These are phyloP conservation scores for Suillus paluster DNA, from an alignment of 768 basidiomycete species.

Conservation along the genomic window DNA sequence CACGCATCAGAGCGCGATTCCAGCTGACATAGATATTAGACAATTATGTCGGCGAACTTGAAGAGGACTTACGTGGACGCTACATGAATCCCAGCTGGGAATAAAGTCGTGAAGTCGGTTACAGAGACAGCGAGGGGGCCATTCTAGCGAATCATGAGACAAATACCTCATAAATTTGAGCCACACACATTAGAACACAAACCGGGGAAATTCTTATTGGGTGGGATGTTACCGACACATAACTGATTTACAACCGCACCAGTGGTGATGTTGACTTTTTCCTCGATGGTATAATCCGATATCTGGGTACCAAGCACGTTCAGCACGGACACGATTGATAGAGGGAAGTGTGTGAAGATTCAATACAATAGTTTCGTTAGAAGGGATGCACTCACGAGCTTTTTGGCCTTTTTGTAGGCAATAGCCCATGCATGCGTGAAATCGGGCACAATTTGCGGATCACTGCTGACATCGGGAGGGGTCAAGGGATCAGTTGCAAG, in stretches of 20 bases:
- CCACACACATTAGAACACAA: slow-evolving; percentile 60
- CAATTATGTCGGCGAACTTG: slow-evolving; percentile 31
- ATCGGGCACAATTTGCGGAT: slow-evolving; percentile 40
- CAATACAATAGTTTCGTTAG: background rate
- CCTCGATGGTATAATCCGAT: slow-evolving; percentile 36
- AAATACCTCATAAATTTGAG: background rate
- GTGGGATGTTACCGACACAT: slow-evolving; percentile 68
- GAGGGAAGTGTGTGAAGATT: background rate
- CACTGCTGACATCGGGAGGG: slow-evolving; percentile 53
- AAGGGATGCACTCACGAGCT: slow-evolving; percentile 40
- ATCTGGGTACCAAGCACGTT: slow-evolving; percentile 30
- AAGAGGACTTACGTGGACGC: slow-evolving; percentile 48
- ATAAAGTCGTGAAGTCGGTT: slow-evolving; percentile 44
- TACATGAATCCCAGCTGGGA: slow-evolving; percentile 62
- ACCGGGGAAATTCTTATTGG: slow-evolving; percentile 52
- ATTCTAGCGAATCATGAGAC: slow-evolving; percentile 22
- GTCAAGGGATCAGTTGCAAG: slow-evolving; percentile 52
- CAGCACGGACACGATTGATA: background rate
- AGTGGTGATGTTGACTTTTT: slow-evolving; percentile 31
- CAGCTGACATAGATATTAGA: slow-evolving; percentile 41
- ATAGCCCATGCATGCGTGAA: slow-evolving; percentile 50
- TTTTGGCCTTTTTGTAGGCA: slow-evolving; percentile 59
- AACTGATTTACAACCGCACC: slow-evolving; percentile 44
- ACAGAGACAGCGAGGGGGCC: slow-evolving; percentile 44
- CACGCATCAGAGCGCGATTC: slow-evolving; percentile 65